Evolutionary conservation across 2,329 filamentous ascomycete genomes (phyloP).

Genomic region (Pyrenochaeta sp.): DNA sequence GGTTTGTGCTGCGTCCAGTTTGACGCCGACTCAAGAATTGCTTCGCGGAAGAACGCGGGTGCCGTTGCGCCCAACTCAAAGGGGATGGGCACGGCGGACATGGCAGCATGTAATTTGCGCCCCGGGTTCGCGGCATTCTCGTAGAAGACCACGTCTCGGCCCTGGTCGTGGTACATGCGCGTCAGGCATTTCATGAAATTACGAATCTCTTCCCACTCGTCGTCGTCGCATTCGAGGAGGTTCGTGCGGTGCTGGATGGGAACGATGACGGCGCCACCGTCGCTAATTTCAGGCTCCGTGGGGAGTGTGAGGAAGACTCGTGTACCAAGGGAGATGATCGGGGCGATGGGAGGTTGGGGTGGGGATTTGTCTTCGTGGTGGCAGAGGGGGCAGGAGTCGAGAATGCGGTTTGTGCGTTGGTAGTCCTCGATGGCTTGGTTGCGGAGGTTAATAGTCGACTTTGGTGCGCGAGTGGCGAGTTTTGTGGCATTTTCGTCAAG

Average conservation of each 20-base stretch:
- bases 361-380: slow-evolving; percentile 84
- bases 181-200: slow-evolving; percentile 99
- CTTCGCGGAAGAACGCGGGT: slow-evolving; percentile 94
- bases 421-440: slow-evolving; percentile 88
- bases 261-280: slow-evolving; percentile 85
- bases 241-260: slow-evolving; percentile 88
- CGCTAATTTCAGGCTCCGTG: slow-evolving; percentile 85
- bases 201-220: slow-evolving; percentile 98
- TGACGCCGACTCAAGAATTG: slow-evolving; percentile 84
- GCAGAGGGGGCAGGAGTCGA: slow-evolving; percentile 89
- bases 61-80: slow-evolving; percentile 90
- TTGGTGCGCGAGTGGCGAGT: slow-evolving; percentile 85
- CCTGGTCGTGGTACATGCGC: slow-evolving; percentile 92
- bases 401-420: slow-evolving; percentile 83
- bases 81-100: slow-evolving; percentile 86
- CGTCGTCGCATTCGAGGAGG: slow-evolving; percentile 96
- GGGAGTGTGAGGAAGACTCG: slow-evolving; percentile 87
- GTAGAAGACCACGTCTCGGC: slow-evolving; percentile 93
- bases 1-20: slow-evolving; percentile 97
- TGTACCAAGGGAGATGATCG: slow-evolving; percentile 84
- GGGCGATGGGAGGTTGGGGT: slow-evolving; percentile 74
- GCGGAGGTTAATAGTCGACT: slow-evolving; percentile 85
- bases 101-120: slow-evolving; percentile 80
- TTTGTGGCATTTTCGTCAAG: slow-evolving; percentile 96
- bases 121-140: slow-evolving; percentile 89